phyloP scores from a whole-genome alignment of 1,284 basidiomycete genomes.

The Rhodotorula sp. region DNA sequence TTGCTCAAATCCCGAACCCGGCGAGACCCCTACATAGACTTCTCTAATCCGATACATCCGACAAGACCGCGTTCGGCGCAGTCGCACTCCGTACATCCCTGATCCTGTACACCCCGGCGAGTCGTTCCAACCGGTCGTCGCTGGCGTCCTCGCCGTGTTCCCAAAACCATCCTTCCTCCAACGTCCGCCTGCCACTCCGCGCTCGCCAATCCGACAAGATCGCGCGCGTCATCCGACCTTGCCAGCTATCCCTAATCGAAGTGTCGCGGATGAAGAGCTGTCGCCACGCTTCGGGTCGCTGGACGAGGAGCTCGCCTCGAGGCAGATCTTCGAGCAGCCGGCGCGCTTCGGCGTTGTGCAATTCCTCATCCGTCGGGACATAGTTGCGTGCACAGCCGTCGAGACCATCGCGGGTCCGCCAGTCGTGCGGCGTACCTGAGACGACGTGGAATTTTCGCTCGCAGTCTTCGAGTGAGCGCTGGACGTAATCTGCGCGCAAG shows the following conservation, averaged over 20 bases:
- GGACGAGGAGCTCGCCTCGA: constrained; percentile 9
- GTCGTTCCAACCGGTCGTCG: constrained; percentile 1
- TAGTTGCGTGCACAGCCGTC: constrained; percentile 36
- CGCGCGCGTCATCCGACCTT: constrained; percentile 34
- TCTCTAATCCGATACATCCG: background rate
- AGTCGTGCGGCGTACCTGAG: constrained; percentile 23
- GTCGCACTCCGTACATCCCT: constrained; percentile 5
- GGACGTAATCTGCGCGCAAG: constrained; percentile 28
- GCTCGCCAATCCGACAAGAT: constrained; percentile 28
- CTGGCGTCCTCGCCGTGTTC: background rate
- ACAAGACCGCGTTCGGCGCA: background rate
- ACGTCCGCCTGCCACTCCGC: background rate
- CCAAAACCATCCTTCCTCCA: constrained; percentile 20
- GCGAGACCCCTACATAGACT: background rate
- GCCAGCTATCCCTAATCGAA: constrained; percentile 26
- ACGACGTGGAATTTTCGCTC: constrained; percentile 27
- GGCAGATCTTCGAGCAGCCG: background rate
- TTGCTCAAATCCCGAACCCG: too few relatives aligned
- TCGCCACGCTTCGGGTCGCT: constrained; percentile 26
- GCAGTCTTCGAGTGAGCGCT: constrained; percentile 33
- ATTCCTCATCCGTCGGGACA: constrained; percentile 25
- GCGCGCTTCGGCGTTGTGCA: background rate
- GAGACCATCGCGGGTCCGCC: constrained; percentile 33
- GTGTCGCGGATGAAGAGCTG: constrained; percentile 20
- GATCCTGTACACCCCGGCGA: constrained; percentile 6